These are phyloP conservation scores for Podosphaera fusca DNA, from an alignment of 2,329 filamentous ascomycete genomes.

Conservation along the genomic window DNA sequence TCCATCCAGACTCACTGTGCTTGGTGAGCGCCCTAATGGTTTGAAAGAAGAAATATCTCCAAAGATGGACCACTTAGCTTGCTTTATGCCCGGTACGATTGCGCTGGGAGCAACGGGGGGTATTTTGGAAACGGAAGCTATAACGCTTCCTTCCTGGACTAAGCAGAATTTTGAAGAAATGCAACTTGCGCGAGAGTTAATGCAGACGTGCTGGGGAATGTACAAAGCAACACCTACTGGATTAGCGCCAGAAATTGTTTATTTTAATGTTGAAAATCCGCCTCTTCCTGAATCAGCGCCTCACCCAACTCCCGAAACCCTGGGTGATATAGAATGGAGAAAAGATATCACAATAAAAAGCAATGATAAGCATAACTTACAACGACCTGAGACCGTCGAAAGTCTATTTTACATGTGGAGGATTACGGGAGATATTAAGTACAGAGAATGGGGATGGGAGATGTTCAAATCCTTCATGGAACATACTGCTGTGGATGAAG, in stretches of 20 bases:
- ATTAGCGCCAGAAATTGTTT: constrained; percentile 82
- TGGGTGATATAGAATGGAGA: constrained; percentile 43
- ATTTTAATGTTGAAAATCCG: constrained; percentile 56
- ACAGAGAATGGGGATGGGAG: constrained; percentile 94
- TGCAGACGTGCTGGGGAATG: constrained; percentile 95
- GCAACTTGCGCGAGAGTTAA: constrained; percentile 66
- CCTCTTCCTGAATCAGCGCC: constrained; percentile 36
- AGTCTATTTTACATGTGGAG: constrained; percentile 96
- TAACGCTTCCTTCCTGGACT: constrained; percentile 48
- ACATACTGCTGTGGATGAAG: constrained; percentile 56
- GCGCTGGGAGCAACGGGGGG: constrained; percentile 71
- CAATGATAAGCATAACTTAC: constrained; percentile 80
- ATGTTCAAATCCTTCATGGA: constrained; percentile 89
- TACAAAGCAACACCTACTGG: constrained; percentile 79
- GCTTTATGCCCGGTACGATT: constrained; percentile 93
- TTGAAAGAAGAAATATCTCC: constrained; percentile 42
- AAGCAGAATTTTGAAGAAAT: constrained; percentile 70
- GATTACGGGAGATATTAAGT: constrained; percentile 72
- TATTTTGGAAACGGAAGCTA: constrained; percentile 49
- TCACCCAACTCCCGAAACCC: constrained; percentile 24
- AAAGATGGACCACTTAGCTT: constrained; percentile 97
- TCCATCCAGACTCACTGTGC: constrained; percentile 59
- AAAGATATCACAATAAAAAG: constrained; percentile 57
- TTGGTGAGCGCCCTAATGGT: constrained; percentile 65
- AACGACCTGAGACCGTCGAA: constrained; percentile 91